A percentile compares a stretch with the other conserved stretches of the same genome.
Evolutionary conservation across 106 monocot species (phyloP).

Genomic region (Dendrobium nobile): DNA sequence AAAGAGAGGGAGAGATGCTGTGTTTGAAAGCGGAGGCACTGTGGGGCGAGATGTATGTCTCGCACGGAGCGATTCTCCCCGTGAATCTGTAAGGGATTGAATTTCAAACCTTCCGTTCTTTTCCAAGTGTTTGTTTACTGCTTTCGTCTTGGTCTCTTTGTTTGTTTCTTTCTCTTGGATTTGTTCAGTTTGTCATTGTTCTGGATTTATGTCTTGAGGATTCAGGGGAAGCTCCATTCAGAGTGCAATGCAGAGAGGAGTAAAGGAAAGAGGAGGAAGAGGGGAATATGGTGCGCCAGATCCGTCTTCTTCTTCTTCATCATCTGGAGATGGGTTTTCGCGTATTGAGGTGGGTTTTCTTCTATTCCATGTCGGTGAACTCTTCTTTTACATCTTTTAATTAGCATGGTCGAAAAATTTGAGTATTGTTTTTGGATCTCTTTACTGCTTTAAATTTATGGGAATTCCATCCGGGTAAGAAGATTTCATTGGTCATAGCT

Average conservation of each 20-base stretch:
- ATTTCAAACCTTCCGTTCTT: not conserved
- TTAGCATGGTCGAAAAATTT: not conserved
- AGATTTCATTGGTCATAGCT: not conserved
- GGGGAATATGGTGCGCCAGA: not conserved
- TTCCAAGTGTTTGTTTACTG: slow-evolving; percentile 1
- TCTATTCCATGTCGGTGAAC: not conserved
- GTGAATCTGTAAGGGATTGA: slow-evolving; percentile 18
- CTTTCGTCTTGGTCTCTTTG: not conserved
- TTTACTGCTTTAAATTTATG: not conserved
- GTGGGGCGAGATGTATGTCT: slow-evolving; percentile 18
- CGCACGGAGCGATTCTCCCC: slow-evolving; percentile 15
- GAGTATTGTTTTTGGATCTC: not conserved
- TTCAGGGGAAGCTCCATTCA: slow-evolving; percentile 32
- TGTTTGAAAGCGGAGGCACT: slow-evolving; percentile 31
- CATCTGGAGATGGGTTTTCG: not conserved
- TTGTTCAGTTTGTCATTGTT: not conserved
- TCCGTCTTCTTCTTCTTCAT: slow-evolving; percentile 16
- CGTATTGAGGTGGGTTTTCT: not conserved
- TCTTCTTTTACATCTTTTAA: not conserved
- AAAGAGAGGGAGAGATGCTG: slow-evolving; percentile 18
- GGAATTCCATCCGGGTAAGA: not conserved
- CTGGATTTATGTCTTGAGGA: not conserved
- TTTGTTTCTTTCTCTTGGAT: slow-evolving; percentile 1
- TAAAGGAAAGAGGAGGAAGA: not conserved
- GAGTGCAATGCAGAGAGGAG: slow-evolving; percentile 22